Percentiles rank a stretch among this genome's conserved stretches.
Conservation (phyloP, 768 basidiomycete genomes). For the Leucocoprinus birnbaumii region DNA sequence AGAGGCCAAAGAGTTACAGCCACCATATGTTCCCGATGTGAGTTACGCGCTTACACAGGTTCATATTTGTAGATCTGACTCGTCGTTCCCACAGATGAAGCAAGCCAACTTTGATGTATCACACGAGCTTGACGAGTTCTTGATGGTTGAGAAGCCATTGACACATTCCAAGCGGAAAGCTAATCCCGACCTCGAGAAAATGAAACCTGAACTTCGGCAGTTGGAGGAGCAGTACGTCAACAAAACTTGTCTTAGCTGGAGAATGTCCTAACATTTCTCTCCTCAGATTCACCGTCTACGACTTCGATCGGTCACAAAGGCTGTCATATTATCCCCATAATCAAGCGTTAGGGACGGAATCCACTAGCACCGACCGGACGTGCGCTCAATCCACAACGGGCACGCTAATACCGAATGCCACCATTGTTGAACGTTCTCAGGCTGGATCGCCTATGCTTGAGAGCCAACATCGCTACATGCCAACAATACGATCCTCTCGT, state of each 20-base stretch:
- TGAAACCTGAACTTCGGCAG: slow-evolving; percentile 89
- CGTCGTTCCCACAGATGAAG: slow-evolving; percentile 60
- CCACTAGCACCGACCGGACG: slow-evolving; percentile 39
- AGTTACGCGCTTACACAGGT: slow-evolving; percentile 30
- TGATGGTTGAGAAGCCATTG: slow-evolving; percentile 97
- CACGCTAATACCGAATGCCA: slow-evolving; percentile 42
- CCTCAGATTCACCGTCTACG: slow-evolving; percentile 83
- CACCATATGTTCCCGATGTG: slow-evolving; percentile 93
- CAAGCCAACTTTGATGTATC: slow-evolving; percentile 98
- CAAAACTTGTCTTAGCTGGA: not conserved
- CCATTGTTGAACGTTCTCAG: slow-evolving; percentile 47
- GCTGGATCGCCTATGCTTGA: slow-evolving; percentile 40
- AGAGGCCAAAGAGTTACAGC: slow-evolving; percentile 63
- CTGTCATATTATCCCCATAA: slow-evolving; percentile 89
- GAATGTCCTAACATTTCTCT: not conserved
- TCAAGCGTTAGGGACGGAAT: slow-evolving; percentile 45
- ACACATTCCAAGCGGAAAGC: slow-evolving; percentile 92
- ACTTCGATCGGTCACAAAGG: slow-evolving; percentile 70
- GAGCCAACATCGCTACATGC: slow-evolving; percentile 24
- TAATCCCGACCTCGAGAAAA: slow-evolving; percentile 78
- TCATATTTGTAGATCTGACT: slow-evolving; percentile 1
- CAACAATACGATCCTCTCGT: slow-evolving; percentile 17
- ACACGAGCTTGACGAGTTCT: slow-evolving; percentile 95
- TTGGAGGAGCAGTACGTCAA: slow-evolving; percentile 89
- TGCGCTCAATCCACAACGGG: slow-evolving; percentile 38